Base-by-base conservation (phyloP, 2,329 filamentous ascomycete genomes). In the Macrophomina pseudophaseolina region DNA sequence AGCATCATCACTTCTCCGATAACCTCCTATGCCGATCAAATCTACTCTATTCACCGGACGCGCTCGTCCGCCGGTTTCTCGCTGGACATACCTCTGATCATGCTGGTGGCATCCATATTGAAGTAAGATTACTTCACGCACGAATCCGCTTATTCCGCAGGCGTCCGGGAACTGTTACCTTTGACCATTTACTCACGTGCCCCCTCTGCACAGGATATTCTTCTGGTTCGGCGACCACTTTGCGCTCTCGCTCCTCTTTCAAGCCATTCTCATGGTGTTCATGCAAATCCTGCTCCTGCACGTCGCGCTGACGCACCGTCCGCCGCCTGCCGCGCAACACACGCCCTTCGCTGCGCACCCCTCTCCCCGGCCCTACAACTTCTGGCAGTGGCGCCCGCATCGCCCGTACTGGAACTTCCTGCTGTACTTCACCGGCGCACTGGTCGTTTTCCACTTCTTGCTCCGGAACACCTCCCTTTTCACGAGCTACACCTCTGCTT, bases 401-500 rank as follows among this genome's bases (percentile, higher is more conserved):
- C 88, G 88, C 72, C 90, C 91, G 81, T 94, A 94, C 80, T 96
- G 92, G 92, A 84, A 89, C 66, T 93, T 93, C 74, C 75, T 95
- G 33, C 79, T 87, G 49, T 92, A 90, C 80, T 85, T 93, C 69
- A 85, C 88, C 69, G 82, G 84, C 68, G 79, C 78, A 18, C 83
- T 94, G 56, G 79, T 88, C 32, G 81, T 85, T 5, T 80, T 90
- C 71, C 90, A 94, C 73, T 74, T 94, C n/a, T 72, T 93, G 62
- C 80, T 94, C 66, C 85, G 87, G 0, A 82, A 86, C 5, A 81
- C 82, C 5, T 75, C 81, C 30, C 64, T 90, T n/a, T 91, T 91
- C 77, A 74, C 82, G 7, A 75, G 83, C 14, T 95, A 94, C 79
- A 90, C 90, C 1, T 79, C 82, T 5, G 70, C 90, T 11, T 87